These are phyloP conservation scores for Rhodotorula toruloides DNA, from an alignment of 768 basidiomycete species.

Conservation along the genomic window DNA sequence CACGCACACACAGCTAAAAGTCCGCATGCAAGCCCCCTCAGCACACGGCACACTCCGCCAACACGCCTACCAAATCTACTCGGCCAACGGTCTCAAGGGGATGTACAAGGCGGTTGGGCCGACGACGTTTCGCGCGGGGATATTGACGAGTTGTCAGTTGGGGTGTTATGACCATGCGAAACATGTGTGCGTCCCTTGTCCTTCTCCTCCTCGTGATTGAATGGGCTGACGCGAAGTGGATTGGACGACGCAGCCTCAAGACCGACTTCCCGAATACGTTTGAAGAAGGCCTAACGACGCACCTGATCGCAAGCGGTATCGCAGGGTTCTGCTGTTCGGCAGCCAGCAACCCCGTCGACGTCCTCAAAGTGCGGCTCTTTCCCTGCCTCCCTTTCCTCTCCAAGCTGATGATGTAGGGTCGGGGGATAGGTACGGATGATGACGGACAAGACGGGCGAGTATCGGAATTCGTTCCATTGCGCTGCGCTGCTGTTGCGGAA, in stretches of 20 bases:
- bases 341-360: conserved; percentile 36
- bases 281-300: conserved; percentile 38
- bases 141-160: conserved; percentile 39
- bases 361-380: conserved; percentile 26
- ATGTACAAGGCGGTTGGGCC: conserved; percentile 39
- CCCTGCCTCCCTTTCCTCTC: too few relatives aligned
- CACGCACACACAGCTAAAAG: conserved; percentile 33
- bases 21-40: conserved; percentile 39
- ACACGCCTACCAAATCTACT: conserved; percentile 8
- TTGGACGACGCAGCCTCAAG: conserved; percentile 25
- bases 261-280: conserved; percentile 35
- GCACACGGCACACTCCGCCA: conserved; percentile 29
- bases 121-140: conserved; percentile 40
- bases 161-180: conserved; percentile 41
- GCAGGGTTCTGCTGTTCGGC: conserved; percentile 41
- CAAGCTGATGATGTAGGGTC: neutral
- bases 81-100: conserved; percentile 25
- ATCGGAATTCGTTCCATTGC: conserved; percentile 32
- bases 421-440: conserved; percentile 40
- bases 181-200: conserved; percentile 15
- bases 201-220: too few relatives aligned
- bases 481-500: conserved; percentile 34
- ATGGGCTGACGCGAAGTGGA: too few relatives aligned
- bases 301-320: conserved; percentile 37
- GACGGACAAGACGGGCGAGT: conserved; percentile 38